Evolutionary conservation across 345 rosid species (phyloP).

Genomic region (Rhodamnia rubescens): DNA sequence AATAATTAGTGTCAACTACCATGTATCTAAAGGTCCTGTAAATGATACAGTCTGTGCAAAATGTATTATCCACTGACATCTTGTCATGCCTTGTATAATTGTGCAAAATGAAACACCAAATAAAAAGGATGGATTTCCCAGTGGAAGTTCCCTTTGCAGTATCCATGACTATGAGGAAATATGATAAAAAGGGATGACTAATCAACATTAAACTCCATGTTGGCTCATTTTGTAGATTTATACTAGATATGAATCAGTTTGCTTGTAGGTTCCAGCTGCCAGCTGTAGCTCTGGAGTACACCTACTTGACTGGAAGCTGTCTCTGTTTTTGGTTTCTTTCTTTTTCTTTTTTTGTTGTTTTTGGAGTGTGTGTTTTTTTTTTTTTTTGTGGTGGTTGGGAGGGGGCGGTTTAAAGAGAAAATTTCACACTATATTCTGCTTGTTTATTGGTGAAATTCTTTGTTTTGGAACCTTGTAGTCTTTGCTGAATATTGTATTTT

Average conservation of each 20-base stretch:
- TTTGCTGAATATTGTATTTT: conserved; percentile 8
- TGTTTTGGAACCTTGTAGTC: not conserved
- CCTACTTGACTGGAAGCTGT: not conserved
- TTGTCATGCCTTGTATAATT: not conserved
- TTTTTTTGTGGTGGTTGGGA: too few relatives aligned
- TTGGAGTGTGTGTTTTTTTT: not conserved
- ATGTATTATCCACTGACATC: not conserved
- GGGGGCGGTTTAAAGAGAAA: not conserved
- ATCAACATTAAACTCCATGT: not conserved
- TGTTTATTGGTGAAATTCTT: not conserved
- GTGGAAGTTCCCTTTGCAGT: not conserved
- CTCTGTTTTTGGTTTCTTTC: not conserved
- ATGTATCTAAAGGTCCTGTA: not conserved
- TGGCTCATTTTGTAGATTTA: not conserved
- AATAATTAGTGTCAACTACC: not conserved
- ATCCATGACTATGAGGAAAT: not conserved
- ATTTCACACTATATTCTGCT: not conserved
- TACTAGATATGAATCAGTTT: not conserved
- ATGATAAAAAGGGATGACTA: not conserved
- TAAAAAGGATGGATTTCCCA: not conserved
- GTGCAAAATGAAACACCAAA: not conserved
- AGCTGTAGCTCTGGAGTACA: not conserved
- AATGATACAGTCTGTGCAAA: not conserved
- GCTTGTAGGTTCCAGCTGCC: not conserved
- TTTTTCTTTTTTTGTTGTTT: not conserved